These are phyloP conservation scores for Hanseniaspora vineae DNA, from an alignment of 805 yeast species.

Conservation along the genomic window DNA sequence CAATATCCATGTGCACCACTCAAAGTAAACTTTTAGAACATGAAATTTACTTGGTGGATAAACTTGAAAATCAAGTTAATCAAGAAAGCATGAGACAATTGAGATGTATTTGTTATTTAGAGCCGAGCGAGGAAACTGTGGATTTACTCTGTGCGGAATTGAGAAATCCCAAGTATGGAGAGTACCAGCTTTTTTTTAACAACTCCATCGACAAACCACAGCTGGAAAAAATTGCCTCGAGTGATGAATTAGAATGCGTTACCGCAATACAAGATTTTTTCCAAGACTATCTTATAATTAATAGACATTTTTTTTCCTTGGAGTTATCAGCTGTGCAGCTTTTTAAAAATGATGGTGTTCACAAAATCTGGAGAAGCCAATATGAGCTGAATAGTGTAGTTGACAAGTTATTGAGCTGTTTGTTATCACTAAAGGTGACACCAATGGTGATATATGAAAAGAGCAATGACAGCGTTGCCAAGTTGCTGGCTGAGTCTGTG, in stretches of 20 bases:
- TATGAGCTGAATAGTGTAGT: slow-evolving; percentile 10
- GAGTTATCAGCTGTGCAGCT: slow-evolving; percentile 5
- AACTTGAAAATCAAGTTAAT: slow-evolving; percentile 37
- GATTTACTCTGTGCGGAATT: slow-evolving; percentile 52
- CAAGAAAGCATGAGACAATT: slow-evolving; percentile 69
- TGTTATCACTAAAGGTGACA: slow-evolving; percentile 55
- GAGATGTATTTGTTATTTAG: slow-evolving; percentile 65
- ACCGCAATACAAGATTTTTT: slow-evolving; percentile 69
- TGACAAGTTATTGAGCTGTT: slow-evolving; percentile 15
- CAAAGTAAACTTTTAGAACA: slow-evolving; percentile 73
- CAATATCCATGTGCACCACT: slow-evolving; percentile 79
- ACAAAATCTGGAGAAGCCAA: not conserved
- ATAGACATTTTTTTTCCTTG: slow-evolving; percentile 51
- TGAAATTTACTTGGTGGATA: slow-evolving; percentile 76
- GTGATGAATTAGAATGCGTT: slow-evolving; percentile 77
- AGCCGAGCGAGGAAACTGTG: slow-evolving; percentile 59
- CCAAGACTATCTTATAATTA: slow-evolving; percentile 68
- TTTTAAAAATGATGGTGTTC: not conserved
- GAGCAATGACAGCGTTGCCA: slow-evolving; percentile 33
- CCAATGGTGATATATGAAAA: slow-evolving; percentile 73
- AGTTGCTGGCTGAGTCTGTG: slow-evolving; percentile 59
- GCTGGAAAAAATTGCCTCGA: slow-evolving; percentile 77
- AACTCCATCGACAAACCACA: slow-evolving; percentile 64
- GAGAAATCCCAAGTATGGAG: slow-evolving; percentile 62
- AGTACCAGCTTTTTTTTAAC: slow-evolving; percentile 67